These are phyloP conservation scores for Fusarium lyarnte DNA, from an alignment of 2,329 filamentous ascomycete species.

Conservation along the genomic window DNA sequence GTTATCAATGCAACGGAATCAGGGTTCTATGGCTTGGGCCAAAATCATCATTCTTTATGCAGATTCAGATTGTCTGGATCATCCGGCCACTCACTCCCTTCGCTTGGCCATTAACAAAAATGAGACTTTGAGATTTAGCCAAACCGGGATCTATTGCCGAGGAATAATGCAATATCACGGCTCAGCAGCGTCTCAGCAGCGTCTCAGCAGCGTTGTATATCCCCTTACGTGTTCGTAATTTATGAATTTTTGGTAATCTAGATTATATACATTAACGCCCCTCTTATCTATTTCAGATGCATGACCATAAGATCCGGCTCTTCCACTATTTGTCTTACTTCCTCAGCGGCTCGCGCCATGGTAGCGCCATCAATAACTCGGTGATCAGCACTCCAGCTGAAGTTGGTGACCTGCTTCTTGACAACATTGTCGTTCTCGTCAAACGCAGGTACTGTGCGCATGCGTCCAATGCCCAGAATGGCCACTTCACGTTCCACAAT, in stretches of 20 bases:
- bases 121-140: not conserved
- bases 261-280: constrained; percentile 10
- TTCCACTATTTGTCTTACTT: constrained; percentile 81
- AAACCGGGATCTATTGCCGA: not conserved
- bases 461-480: constrained; percentile 87
- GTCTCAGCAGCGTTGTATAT: not conserved
- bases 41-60: not conserved
- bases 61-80: not conserved
- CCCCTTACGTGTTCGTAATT: not conserved
- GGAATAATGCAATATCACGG: not conserved
- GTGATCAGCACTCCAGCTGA: constrained; percentile 98
- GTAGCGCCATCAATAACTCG: constrained; percentile 94
- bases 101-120: not conserved
- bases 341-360: constrained; percentile 88
- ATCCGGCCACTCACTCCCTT: not conserved
- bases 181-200: not conserved
- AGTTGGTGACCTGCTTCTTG: constrained; percentile 82
- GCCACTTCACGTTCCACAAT: constrained; percentile 91
- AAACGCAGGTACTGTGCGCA: constrained; percentile 85
- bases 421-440: constrained; percentile 68
- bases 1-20: constrained; percentile 5
- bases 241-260: constrained; percentile 1
- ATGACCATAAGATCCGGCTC: constrained; percentile 88
- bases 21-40: constrained; percentile 1
- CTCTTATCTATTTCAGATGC: constrained; percentile 70